Evolutionary conservation across 306 rosid genomes (phyloP).

Genomic region (Quercus rubra): DNA sequence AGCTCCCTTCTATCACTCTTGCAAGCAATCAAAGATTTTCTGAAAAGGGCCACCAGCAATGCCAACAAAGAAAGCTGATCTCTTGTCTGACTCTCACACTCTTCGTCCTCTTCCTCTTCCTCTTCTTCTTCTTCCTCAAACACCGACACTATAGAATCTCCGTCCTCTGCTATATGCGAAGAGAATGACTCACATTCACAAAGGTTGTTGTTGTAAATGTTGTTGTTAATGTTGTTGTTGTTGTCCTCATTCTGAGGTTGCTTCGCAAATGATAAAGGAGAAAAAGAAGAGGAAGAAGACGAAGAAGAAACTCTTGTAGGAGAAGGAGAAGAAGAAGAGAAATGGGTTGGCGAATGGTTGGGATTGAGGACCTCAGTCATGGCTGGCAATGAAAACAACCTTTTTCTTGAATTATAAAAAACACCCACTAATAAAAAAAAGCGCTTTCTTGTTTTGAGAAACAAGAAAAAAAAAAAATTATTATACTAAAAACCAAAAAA

Average conservation of each 20-base stretch:
- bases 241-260: constrained; percentile 30
- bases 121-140: constrained; percentile 23
- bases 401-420: constrained; percentile 36
- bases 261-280: constrained; percentile 9
- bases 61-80: constrained; percentile 58
- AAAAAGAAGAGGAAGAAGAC: constrained; percentile 29
- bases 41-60: constrained; percentile 52
- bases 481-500: background rate
- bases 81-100: constrained; percentile 18
- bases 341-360: constrained; percentile 48
- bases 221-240: background rate
- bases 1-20: constrained; percentile 45
- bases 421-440: background rate
- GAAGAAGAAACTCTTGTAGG: constrained; percentile 34
- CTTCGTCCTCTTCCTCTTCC: constrained; percentile 12
- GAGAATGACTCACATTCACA: constrained; percentile 18
- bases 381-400: constrained; percentile 60
- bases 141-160: constrained; percentile 20
- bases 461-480: constrained; percentile 5
- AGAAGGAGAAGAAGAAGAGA: constrained; percentile 31
- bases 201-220: constrained; percentile 1
- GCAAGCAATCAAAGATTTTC: constrained; percentile 56
- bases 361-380: constrained; percentile 69
- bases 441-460: constrained; percentile 13
- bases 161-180: constrained; percentile 23